These are phyloP conservation scores for Rhododendron kiyosumense DNA, from an alignment of 148 eudicot species.

Conservation along the genomic window DNA sequence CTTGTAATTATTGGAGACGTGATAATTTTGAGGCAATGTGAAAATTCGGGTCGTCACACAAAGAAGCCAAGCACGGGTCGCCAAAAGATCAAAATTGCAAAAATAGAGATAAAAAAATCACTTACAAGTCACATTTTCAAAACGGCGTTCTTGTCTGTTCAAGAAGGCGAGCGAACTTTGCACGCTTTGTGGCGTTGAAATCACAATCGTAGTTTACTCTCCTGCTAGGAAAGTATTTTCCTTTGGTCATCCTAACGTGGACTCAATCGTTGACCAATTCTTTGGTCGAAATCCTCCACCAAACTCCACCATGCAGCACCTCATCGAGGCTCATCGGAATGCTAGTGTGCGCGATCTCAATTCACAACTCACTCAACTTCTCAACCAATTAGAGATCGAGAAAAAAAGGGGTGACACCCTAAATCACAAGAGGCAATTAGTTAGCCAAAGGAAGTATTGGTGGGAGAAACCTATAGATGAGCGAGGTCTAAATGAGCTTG, in stretches of 20 bases:
- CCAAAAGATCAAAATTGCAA: slow-evolving; percentile 54
- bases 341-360: slow-evolving; percentile 27
- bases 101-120: slow-evolving; percentile 49
- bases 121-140: slow-evolving; percentile 56
- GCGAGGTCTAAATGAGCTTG: slow-evolving; percentile 37
- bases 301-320: neutral
- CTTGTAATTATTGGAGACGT: too few relatives aligned
- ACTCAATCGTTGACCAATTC: slow-evolving; percentile 29
- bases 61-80: slow-evolving; percentile 42
- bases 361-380: slow-evolving; percentile 32
- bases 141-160: slow-evolving; percentile 51
- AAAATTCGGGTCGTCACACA: too few relatives aligned
- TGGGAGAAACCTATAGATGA: slow-evolving; percentile 53
- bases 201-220: slow-evolving; percentile 38
- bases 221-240: slow-evolving; percentile 48
- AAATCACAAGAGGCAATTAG: slow-evolving; percentile 19
- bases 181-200: slow-evolving; percentile 46
- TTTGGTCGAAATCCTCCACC: slow-evolving; percentile 27
- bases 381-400: slow-evolving; percentile 35
- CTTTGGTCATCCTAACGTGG: slow-evolving; percentile 47
- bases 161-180: slow-evolving; percentile 59
- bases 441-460: slow-evolving; percentile 30
- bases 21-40: too few relatives aligned
- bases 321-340: slow-evolving; percentile 16
- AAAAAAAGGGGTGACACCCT: slow-evolving; percentile 32